Conservation (phyloP, 2,329 filamentous ascomycete genomes). For the Fusarium tuaranense region DNA sequence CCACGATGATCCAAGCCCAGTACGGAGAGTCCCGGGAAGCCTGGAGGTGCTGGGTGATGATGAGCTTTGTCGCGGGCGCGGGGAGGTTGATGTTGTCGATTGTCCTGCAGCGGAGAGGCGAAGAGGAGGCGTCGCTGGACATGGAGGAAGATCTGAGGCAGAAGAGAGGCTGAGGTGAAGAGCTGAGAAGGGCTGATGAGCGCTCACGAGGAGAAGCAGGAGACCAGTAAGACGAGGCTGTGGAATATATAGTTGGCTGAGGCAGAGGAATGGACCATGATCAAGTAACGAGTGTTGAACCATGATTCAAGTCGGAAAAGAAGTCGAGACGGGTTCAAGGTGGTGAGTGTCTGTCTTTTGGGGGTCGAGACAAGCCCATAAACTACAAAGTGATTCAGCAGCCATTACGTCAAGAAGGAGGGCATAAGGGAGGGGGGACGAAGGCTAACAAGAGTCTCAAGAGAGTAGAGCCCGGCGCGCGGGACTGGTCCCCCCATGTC, state of each 20-base stretch:
- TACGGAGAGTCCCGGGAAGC: slow-evolving; percentile 46
- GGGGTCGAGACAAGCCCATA: not conserved
- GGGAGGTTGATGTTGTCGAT: slow-evolving; percentile 53
- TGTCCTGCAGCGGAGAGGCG: slow-evolving; percentile 36
- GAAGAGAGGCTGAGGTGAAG: not conserved
- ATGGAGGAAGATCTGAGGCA: slow-evolving; percentile 20
- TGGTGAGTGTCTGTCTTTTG: slow-evolving; percentile 19
- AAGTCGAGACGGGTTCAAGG: not conserved
- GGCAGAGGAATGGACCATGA: slow-evolving; percentile 12
- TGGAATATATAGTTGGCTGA: slow-evolving; percentile 12
- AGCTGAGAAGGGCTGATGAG: not conserved
- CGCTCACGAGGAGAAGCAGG: slow-evolving; percentile 1
- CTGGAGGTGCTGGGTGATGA: slow-evolving; percentile 58
- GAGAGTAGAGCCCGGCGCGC: not conserved
- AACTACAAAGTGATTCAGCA: slow-evolving; percentile 32
- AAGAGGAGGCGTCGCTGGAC: slow-evolving; percentile 22
- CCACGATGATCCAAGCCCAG: slow-evolving; percentile 62
- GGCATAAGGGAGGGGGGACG: slow-evolving; percentile 6
- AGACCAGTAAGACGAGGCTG: not conserved
- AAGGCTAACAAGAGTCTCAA: not conserved
- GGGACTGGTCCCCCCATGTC: slow-evolving; percentile 8
- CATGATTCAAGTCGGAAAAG: slow-evolving; percentile 25
- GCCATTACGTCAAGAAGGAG: slow-evolving; percentile 18
- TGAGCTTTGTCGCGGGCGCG: slow-evolving; percentile 57
- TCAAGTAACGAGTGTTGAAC: slow-evolving; percentile 1